Evolutionary conservation across 805 yeast genomes (phyloP).

Genomic region (Candida ipomoeae): DNA sequence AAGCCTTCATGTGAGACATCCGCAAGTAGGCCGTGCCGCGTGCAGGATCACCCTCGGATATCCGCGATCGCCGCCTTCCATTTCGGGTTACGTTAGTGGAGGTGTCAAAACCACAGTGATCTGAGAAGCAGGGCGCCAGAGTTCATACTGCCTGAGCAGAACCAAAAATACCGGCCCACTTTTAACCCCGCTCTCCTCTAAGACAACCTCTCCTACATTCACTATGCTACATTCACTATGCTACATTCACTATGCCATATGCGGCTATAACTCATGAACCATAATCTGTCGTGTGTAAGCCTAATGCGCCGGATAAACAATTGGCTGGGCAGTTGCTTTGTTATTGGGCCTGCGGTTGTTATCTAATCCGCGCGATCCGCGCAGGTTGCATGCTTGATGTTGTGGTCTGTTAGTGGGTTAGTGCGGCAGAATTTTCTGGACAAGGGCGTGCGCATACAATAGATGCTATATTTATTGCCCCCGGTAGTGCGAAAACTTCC

Average conservation of each 20-base stretch:
- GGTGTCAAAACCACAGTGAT: background rate
- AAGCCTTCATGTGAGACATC: background rate
- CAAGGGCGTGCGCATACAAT: background rate
- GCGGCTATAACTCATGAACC: too few relatives aligned
- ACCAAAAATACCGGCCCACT: too few relatives aligned
- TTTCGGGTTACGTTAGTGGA: constrained; percentile 8
- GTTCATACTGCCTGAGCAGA: background rate
- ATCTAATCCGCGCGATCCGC: constrained; percentile 1
- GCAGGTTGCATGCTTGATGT: background rate
- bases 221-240: too few relatives aligned
- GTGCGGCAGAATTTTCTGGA: background rate
- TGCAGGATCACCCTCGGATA: constrained; percentile 6
- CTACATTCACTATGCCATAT: too few relatives aligned
- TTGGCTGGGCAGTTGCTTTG: constrained; percentile 1
- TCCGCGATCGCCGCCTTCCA: constrained; percentile 1
- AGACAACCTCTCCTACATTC: too few relatives aligned
- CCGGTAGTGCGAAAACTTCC: background rate
- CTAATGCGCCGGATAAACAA: background rate
- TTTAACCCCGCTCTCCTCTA: too few relatives aligned
- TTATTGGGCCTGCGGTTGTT: background rate
- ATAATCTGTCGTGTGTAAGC: background rate
- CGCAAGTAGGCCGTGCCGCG: background rate
- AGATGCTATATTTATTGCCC: background rate
- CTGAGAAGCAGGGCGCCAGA: background rate
- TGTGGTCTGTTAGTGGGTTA: background rate